phyloP scores from a whole-genome alignment of 306 rosid species.

The Hippophae rhamnoides region DNA sequence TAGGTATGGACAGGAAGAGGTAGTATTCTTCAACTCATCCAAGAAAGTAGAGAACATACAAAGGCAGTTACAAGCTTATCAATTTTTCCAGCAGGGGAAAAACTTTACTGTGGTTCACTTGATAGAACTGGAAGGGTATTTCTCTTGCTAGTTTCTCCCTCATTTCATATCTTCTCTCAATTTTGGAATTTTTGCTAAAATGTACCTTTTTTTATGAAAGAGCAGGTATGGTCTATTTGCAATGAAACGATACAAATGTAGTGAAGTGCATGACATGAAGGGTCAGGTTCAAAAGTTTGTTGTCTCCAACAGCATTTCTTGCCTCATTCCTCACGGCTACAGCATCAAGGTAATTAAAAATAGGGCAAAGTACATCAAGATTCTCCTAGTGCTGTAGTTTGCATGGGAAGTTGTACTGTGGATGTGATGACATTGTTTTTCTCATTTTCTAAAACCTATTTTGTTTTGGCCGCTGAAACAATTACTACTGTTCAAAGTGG shows the following conservation, averaged over 20 bases:
- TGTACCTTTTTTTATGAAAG: conserved; percentile 19
- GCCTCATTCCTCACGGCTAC: conserved; percentile 67
- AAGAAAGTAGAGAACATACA: conserved; percentile 60
- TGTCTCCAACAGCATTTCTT: conserved; percentile 36
- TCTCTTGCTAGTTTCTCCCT: not conserved
- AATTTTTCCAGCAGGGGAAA: conserved; percentile 44
- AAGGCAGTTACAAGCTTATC: conserved; percentile 70
- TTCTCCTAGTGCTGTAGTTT: no score
- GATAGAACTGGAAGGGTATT: conserved; percentile 67
- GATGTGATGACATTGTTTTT: conserved; percentile 57
- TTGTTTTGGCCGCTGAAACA: conserved; percentile 63
- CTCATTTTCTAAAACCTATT: not conserved
- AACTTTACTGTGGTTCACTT: conserved; percentile 73
- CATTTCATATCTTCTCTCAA: conserved; percentile 4
- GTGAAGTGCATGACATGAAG: conserved; percentile 66
- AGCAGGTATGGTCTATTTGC: conserved; percentile 70
- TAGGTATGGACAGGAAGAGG: conserved; percentile 75
- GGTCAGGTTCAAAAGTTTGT: conserved; percentile 66
- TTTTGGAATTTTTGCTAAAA: not conserved
- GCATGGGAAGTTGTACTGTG: conserved; percentile 57
- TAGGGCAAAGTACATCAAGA: no score
- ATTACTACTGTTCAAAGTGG: conserved; percentile 56
- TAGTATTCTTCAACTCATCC: conserved; percentile 51
- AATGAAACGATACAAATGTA: conserved; percentile 41
- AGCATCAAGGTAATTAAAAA: conserved; percentile 57